Evolutionary conservation across 495 filamentous ascomycete genomes (phyloP).

Genomic region (Wilcoxina mikolae): DNA sequence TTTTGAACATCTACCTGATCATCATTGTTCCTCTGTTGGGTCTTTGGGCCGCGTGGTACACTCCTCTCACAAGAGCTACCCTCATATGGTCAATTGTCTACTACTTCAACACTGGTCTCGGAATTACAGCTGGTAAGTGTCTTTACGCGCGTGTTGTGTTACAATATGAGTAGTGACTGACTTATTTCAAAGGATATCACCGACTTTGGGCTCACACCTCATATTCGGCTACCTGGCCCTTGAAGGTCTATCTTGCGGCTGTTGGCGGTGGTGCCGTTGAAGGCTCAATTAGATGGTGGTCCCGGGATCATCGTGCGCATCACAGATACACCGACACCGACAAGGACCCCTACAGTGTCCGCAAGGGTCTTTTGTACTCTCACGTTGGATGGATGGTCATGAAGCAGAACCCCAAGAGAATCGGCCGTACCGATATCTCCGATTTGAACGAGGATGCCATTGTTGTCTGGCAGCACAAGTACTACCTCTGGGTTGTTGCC

Average conservation of each 20-base stretch:
- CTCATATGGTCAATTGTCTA: constrained; percentile 67
- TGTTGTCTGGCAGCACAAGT: constrained; percentile 84
- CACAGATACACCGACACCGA: constrained; percentile 98
- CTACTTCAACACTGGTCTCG: constrained; percentile 83
- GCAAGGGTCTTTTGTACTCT: constrained; percentile 93
- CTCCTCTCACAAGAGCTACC: constrained; percentile 61
- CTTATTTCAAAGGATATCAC: constrained; percentile 50
- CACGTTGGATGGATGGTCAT: constrained; percentile 90
- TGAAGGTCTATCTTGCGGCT: constrained; percentile 84
- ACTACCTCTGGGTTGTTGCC: constrained; percentile 82
- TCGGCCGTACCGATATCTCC: constrained; percentile 90
- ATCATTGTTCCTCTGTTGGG: constrained; percentile 69
- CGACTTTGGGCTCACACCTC: constrained; percentile 90
- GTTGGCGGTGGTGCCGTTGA: constrained; percentile 91
- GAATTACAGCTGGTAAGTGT: constrained; percentile 65
- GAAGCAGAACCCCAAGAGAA: constrained; percentile 86
- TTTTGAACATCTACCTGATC: constrained; percentile 81
- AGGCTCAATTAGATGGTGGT: constrained; percentile 96
- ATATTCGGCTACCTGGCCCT: constrained; percentile 74
- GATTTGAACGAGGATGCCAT: constrained; percentile 91
- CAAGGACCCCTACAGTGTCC: constrained; percentile 97
- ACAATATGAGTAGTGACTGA: constrained; percentile 4
- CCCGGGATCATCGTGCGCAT: constrained; percentile 88
- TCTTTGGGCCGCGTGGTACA: constrained; percentile 64
- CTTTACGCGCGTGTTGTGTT: background rate